These are phyloP conservation scores for Penicillium arizonense DNA, from an alignment of 495 filamentous ascomycete genomes.

Conservation along the genomic window DNA sequence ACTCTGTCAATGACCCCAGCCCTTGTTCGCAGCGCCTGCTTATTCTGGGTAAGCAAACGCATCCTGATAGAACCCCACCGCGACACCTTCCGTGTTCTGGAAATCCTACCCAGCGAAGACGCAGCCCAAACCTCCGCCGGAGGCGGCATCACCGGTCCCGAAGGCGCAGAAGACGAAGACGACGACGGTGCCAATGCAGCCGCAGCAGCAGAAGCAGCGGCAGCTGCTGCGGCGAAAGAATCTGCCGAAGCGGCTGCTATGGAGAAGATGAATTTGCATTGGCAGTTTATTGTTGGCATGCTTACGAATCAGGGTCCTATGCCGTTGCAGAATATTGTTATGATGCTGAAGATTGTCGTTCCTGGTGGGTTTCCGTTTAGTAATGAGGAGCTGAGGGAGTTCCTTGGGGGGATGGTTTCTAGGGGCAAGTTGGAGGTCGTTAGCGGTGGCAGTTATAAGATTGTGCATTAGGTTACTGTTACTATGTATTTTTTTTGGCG, in stretches of 20 bases:
- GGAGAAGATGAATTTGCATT: conserved; percentile 83
- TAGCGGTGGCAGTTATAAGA: conserved; percentile 69
- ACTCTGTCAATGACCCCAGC: conserved; percentile 72
- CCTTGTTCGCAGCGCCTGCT: conserved; percentile 72
- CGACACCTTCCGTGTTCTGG: conserved; percentile 62
- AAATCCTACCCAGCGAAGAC: conserved; percentile 52
- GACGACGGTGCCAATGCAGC: conserved; percentile 35
- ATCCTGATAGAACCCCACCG: conserved; percentile 62
- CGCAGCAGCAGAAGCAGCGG: conserved; percentile 52
- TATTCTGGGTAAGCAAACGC: conserved; percentile 80
- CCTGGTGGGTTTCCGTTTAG: conserved; percentile 82
- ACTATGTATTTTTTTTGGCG: not conserved
- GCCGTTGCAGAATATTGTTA: conserved; percentile 74
- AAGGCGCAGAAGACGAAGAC: conserved; percentile 36
- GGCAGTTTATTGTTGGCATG: conserved; percentile 91
- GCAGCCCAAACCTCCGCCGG: conserved; percentile 26
- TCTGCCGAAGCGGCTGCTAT: conserved; percentile 51
- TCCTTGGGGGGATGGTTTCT: conserved; percentile 70
- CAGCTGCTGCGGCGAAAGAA: conserved; percentile 44
- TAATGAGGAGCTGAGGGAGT: conserved; percentile 72
- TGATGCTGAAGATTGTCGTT: conserved; percentile 92
- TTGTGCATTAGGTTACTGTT: conserved; percentile 28
- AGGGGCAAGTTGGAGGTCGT: conserved; percentile 69
- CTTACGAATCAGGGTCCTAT: conserved; percentile 86
- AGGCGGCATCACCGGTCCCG: not conserved